Evolutionary conservation across 2,329 filamentous ascomycete species (phyloP).

Genomic region (Sporothrix brasiliensis): DNA sequence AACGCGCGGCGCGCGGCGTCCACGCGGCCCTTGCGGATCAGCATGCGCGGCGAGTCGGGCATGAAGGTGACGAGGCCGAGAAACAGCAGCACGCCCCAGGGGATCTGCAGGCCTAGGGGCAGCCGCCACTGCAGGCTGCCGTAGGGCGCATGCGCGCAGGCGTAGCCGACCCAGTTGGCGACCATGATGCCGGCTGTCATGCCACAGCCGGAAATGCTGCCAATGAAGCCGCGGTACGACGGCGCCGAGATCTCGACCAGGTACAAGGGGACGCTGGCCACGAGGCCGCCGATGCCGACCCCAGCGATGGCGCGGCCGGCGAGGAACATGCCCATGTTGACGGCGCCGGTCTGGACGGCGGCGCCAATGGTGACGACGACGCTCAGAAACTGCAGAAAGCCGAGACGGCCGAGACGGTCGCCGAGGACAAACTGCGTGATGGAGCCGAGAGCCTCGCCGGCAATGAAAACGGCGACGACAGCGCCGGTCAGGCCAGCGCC

Average conservation of each 20-base stretch:
- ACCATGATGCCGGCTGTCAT: constrained; percentile 59
- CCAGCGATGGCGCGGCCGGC: constrained; percentile 54
- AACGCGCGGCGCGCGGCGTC: constrained; percentile 55
- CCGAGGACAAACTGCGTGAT: constrained; percentile 56
- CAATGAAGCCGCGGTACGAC: constrained; percentile 54
- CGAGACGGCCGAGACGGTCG: constrained; percentile 56
- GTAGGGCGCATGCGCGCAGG: constrained; percentile 57
- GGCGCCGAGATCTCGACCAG: constrained; percentile 59
- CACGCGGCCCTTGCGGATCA: constrained; percentile 54
- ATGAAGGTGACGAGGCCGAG: constrained; percentile 57
- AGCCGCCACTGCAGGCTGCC: constrained; percentile 58
- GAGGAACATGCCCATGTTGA: constrained; percentile 59
- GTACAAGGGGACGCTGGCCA: constrained; percentile 58
- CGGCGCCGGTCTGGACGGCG: constrained; percentile 56
- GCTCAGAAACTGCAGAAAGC: constrained; percentile 59
- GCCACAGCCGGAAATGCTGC: constrained; percentile 57
- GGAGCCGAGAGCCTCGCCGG: constrained; percentile 61
- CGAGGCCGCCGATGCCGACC: constrained; percentile 50
- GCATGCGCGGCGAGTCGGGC: constrained; percentile 57
- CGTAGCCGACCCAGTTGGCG: constrained; percentile 61
- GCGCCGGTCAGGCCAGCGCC: constrained; percentile 59
- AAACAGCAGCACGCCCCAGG: constrained; percentile 59
- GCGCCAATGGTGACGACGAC: constrained; percentile 58
- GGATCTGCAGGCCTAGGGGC: constrained; percentile 58
- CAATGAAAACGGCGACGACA: constrained; percentile 61